Evolutionary conservation across 1,284 basidiomycete genomes (phyloP).

Genomic region (Cryptococcus jaspeensis): DNA sequence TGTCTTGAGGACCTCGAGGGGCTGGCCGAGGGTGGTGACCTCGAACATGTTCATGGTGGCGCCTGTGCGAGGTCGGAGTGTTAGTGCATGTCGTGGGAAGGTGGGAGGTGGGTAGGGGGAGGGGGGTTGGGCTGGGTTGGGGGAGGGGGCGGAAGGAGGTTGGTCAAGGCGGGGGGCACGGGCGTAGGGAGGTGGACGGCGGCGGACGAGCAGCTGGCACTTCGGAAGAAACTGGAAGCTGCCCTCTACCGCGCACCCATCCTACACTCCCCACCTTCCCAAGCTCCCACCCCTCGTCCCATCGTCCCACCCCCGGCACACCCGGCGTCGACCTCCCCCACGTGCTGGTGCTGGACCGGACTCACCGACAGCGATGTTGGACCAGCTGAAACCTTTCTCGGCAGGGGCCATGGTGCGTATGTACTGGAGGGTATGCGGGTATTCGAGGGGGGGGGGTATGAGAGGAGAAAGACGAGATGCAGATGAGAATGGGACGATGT

Average conservation of each 20-base stretch:
- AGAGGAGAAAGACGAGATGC: neutral
- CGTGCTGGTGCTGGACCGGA: conserved; percentile 16
- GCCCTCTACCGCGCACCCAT: neutral
- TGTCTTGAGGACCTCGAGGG: conserved; percentile 97
- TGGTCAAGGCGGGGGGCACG: no score
- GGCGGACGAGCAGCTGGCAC: neutral
- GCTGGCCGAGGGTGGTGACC: conserved; percentile 98
- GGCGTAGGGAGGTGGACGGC: no score
- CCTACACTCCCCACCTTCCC: no score
- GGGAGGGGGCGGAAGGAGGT: neutral
- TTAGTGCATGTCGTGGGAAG: conserved; percentile 25
- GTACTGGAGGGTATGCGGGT: neutral
- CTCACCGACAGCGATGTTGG: conserved; percentile 95
- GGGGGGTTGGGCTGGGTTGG: neutral
- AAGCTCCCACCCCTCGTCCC: no score
- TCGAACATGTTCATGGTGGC: conserved; percentile 89
- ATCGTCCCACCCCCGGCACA: no score
- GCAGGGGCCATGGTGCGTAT: conserved; percentile 54
- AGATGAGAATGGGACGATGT: neutral
- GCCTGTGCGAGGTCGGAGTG: conserved; percentile 57
- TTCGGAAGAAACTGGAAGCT: neutral
- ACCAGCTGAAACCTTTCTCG: conserved; percentile 94
- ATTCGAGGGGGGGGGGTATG: neutral
- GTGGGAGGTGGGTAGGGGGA: conserved; percentile 23
- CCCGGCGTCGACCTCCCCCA: no score